A percentile compares a stretch with the other conserved stretches of the same genome.
Conservation (phyloP, 345 rosid genomes). For the Heritiera fomes region DNA sequence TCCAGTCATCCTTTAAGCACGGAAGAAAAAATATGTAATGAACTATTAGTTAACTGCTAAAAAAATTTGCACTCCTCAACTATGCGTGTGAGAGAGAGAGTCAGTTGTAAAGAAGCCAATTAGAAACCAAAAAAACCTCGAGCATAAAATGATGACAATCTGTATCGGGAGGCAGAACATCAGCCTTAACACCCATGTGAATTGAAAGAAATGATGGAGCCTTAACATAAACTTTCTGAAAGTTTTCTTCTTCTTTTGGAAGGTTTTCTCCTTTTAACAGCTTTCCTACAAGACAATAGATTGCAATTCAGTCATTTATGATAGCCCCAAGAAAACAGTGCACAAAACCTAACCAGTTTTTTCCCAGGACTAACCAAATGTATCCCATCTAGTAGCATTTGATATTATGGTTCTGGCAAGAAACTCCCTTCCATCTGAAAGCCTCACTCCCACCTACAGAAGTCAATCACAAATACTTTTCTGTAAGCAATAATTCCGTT, state of each 20-base stretch:
- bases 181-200: slow-evolving; percentile 92
- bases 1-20: slow-evolving; percentile 62
- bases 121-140: slow-evolving; percentile 51
- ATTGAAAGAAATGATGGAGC: slow-evolving; percentile 98
- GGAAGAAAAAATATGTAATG: not conserved
- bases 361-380: slow-evolving; percentile 69
- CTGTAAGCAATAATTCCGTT: slow-evolving; percentile 11
- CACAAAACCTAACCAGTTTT: not conserved
- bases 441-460: slow-evolving; percentile 80
- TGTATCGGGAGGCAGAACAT: slow-evolving; percentile 78
- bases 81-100: not conserved
- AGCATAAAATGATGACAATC: slow-evolving; percentile 97
- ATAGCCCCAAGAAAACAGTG: not conserved
- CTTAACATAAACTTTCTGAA: slow-evolving; percentile 82
- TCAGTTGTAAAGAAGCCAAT: not conserved
- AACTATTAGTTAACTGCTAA: slow-evolving; percentile 6
- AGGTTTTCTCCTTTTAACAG: slow-evolving; percentile 77
- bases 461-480: slow-evolving; percentile 8
- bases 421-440: slow-evolving; percentile 82
- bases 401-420: slow-evolving; percentile 77
- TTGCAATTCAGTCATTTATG: slow-evolving; percentile 12
- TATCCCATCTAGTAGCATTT: slow-evolving; percentile 99
- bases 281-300: slow-evolving; percentile 54
- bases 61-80: slow-evolving; percentile 14
- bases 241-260: slow-evolving; percentile 87